Base-by-base conservation (phyloP, 1,284 basidiomycete species). In the Afroboletus lepidellus region DNA sequence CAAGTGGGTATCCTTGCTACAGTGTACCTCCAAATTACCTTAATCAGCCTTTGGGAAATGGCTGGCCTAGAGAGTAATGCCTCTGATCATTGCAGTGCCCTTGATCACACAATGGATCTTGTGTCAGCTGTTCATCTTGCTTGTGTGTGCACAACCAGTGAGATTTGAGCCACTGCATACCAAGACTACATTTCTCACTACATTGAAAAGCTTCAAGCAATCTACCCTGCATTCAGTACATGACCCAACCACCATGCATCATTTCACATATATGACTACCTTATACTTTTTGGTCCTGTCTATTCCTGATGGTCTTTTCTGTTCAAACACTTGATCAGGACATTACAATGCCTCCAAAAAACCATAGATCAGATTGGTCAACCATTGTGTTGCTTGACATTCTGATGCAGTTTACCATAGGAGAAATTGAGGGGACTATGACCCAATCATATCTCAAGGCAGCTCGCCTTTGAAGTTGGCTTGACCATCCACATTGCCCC, bases 231-330 rank as follows among this genome's bases (percentile, higher is more conserved):
- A 8, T 49, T 66, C 0, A 71, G 8, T 74, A 6, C 13, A 6
- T 20, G 16, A 7, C 37, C 21, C 5, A 39, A 39, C 13, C 37
- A 39, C 5, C 37, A 39, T 15, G 37, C 21, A 6, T 18, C 21
- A 2, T 21, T 37, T n/a, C 37, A 76, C 34, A 61, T 74, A 13
- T 61, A 59, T 1, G 56, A 67, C 9, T 63, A 66, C 41, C 53
- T 73, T 0, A 16, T 50, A 1, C 50, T 57, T 1, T 74, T 72
- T 47, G 69, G 73, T 1, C 75, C 73, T 2, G 61, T 67, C 1
- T 71, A 74, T 50, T 57, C 68, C 0, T 67, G 67, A 52, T 61
- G 71, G 37, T 62, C 65, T 0, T 71, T 67, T n/a, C 61, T 63
- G 8, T 74, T 67, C 15, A 65, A 76, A 39, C 52, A 61, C 0